phyloP scores from a whole-genome alignment of 2,329 filamentous ascomycete species.

The Tolypocladium ovalisporum region DNA sequence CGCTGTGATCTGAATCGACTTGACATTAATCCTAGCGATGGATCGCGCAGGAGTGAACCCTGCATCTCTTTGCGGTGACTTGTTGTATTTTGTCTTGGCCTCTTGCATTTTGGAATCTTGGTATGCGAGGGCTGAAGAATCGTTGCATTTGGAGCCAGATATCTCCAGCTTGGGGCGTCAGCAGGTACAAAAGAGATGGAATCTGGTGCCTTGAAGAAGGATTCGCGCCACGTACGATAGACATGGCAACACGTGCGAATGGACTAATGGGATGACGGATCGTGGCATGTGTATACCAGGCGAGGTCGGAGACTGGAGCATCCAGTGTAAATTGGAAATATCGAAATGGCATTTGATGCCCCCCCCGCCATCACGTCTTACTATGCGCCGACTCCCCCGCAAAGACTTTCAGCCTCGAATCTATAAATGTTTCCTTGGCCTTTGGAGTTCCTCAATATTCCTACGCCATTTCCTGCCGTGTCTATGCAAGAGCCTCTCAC shows the following conservation, averaged over 20 bases:
- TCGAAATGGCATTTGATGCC: not conserved
- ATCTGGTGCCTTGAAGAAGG: conserved; percentile 4
- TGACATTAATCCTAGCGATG: conserved; percentile 3
- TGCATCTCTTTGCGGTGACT: not conserved
- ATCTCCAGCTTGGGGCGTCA: conserved; percentile 7
- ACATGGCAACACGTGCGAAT: conserved; percentile 12
- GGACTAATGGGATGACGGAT: conserved; percentile 8
- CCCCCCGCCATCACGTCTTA: not conserved
- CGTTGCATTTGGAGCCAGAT: conserved; percentile 1
- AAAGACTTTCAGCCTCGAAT: not conserved
- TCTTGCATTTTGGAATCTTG: conserved; percentile 9
- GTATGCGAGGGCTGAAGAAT: not conserved
- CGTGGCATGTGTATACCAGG: not conserved
- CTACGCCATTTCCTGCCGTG: not conserved
- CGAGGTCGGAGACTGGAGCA: not conserved
- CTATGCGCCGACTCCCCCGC: not conserved
- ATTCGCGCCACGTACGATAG: conserved; percentile 9
- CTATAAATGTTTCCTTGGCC: not conserved
- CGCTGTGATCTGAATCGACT: conserved; percentile 1
- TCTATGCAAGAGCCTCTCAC: not conserved
- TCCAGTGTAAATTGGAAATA: not conserved
- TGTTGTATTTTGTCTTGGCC: not conserved
- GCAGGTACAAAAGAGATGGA: conserved; percentile 6
- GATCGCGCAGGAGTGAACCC: conserved; percentile 12
- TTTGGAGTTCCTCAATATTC: not conserved